Evolutionary conservation across 441 rosid species (phyloP), one percentile per base, ranked within the genome.

Genomic region (Pelargonium citronellum): DNA sequence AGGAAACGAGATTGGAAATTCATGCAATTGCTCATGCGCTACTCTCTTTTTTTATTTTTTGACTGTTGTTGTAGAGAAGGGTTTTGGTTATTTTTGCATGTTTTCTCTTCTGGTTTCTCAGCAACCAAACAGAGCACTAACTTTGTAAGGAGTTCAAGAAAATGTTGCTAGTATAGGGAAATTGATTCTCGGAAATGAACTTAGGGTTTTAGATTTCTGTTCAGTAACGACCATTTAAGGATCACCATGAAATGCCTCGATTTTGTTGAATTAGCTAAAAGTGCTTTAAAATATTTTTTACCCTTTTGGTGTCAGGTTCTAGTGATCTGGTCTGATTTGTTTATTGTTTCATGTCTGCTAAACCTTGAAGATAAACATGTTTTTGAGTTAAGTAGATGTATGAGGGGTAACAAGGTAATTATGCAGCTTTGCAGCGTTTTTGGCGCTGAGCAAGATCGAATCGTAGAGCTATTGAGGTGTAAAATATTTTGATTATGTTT

Each of bases 1-100:
- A 77, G 71, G 71, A 65, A 61, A 49, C 60, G 60, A 15, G 60
- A 53, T 16, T 53, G 55, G 4, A 53, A 53, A 4, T n/a, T 15
- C 60, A 4, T 53, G 8, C 20, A n/a, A 13, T 53, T 53, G 55
- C 60, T 53, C 16, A 17, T 15, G 60, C 15, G 60, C 7, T 53
- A 8, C 17, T 53, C 20, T 17, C 4, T 53, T 5, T 53, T n/a
- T n/a, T n/a, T n/a, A n/a, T 17, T 3, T 4, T 5, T 16, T 53
- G 60, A 53, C 15, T 53, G 60, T 17, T 53, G 60, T 4, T 53
- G 7, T 53, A 16, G 60, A 20, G 60, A 53, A 53, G 60, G 17
- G 20, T 53, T 13, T 15, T 53, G 19, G 60, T 16, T 53, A 13
- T 53, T 53, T 15, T 30, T 30, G 37, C 37, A 2, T 30, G 37